A percentile compares a stretch with the other conserved stretches of the same genome.
Evolutionary conservation across 2,329 filamentous ascomycete species (phyloP).

Genomic region (Neopestalotiopsis clavispora): DNA sequence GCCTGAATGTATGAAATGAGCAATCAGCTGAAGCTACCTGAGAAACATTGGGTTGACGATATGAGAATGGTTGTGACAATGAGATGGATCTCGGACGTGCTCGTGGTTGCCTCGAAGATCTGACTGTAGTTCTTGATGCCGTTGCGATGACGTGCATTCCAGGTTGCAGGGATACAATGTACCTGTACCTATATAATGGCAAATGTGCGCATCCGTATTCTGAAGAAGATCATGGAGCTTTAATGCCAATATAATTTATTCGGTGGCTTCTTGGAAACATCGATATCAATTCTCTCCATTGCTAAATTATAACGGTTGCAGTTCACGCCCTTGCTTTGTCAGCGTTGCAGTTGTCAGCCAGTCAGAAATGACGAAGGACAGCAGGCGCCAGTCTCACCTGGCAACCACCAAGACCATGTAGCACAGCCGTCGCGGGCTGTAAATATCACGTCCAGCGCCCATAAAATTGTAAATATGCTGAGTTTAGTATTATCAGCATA

Average conservation of each 20-base stretch:
- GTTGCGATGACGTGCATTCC: not conserved
- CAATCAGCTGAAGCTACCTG: not conserved
- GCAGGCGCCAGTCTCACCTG: not conserved
- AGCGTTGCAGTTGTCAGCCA: slow-evolving; percentile 10
- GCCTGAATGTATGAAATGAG: not conserved
- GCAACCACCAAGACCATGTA: not conserved
- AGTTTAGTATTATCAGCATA: too few species aligned
- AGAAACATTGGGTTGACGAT: not conserved
- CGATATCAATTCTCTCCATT: not conserved
- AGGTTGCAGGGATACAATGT: not conserved
- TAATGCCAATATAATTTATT: too few species aligned
- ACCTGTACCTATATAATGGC: too few species aligned
- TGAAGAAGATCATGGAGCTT: too few species aligned
- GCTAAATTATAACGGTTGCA: not conserved
- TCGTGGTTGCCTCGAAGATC: not conserved
- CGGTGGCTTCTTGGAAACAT: not conserved
- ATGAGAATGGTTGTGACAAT: not conserved
- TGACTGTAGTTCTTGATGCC: not conserved
- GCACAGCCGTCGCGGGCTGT: too few species aligned
- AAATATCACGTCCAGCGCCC: too few species aligned
- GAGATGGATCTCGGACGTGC: not conserved
- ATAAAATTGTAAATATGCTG: too few species aligned
- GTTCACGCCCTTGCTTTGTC: slow-evolving; percentile 27
- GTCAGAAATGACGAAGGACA: not conserved
- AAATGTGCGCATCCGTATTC: not conserved